Percentiles rank a stretch among this genome's conserved stretches.
These are phyloP conservation scores for Porcisia deanei DNA, from an alignment of 208 protist genomes.

Conservation along the genomic window DNA sequence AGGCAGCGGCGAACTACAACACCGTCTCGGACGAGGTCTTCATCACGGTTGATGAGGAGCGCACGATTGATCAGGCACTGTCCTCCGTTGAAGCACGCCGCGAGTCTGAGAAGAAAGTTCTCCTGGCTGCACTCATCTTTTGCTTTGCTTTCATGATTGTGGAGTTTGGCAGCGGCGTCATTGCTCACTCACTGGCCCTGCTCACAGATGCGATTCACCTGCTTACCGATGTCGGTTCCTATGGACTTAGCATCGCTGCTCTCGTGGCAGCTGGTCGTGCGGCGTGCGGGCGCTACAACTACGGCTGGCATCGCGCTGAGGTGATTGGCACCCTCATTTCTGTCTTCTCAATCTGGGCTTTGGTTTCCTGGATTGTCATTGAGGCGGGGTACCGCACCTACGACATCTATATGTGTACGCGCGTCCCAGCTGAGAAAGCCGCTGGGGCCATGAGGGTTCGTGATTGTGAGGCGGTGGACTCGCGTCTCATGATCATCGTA, in stretches of 20 bases:
- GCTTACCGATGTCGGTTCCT: constrained; percentile 88
- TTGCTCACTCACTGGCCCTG: constrained; percentile 87
- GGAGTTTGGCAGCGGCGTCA: constrained; percentile 75
- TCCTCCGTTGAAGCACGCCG: constrained; percentile 46
- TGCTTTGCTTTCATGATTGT: constrained; percentile 90
- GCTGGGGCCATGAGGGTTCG: constrained; percentile 8
- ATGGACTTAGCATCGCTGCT: constrained; percentile 82
- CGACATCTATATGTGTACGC: constrained; percentile 65
- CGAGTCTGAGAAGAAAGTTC: constrained; percentile 63
- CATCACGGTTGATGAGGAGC: constrained; percentile 20
- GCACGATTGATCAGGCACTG: constrained; percentile 26
- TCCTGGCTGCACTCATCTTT: constrained; percentile 59
- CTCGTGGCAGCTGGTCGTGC: constrained; percentile 62
- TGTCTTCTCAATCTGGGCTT: constrained; percentile 89
- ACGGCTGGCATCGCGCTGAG: constrained; percentile 91
- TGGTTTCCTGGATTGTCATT: constrained; percentile 81
- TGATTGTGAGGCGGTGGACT: constrained; percentile 58
- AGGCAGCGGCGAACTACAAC: constrained; percentile 18
- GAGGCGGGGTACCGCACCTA: constrained; percentile 72
- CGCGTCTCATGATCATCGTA: constrained; percentile 78
- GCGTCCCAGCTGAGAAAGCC: constrained; percentile 32
- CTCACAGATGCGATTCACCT: constrained; percentile 92
- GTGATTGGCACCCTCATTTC: constrained; percentile 90
- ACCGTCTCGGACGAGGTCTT: neutral
- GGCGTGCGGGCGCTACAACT: constrained; percentile 79